Evolutionary conservation across 2,329 filamentous ascomycete genomes (phyloP), one percentile per base, ranked within the genome.

Genomic region (Leptographium flavum): DNA sequence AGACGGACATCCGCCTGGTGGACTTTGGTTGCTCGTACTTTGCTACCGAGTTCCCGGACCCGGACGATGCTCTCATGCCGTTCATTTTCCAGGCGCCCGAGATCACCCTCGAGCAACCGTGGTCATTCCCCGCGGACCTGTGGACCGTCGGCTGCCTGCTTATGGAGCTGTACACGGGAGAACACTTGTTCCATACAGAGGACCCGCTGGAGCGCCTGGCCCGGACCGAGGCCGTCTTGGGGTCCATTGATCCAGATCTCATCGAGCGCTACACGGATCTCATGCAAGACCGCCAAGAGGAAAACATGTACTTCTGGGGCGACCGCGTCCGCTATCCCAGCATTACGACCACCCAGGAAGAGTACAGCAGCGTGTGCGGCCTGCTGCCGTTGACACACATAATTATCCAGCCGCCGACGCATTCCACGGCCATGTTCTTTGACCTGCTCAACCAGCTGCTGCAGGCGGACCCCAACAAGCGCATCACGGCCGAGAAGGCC

Each of bases 81-180:
- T 1, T 10, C 1, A 5, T 25, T 3, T 96, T 96, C 62, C 83
- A 90, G 35, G 90, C 90, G 2, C 90, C 90, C 0, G 90, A 96
- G 56, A 90, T 96, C 42, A 73, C 96, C 42, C 74, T 96, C 41
- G 90, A 90, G 39, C 72, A 90, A 52, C 95, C 88, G 23, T 96
- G 96, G 68, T 96, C 94, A 65, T 96, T 90, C 17, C 93, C 86
- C 65, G 95, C 96, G 61, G 90, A 96, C 58, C 96, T 96, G 60
- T 96, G 90, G 90, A 94, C 86, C 10, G 90, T 90, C 6, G 90
- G 90, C 45, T 96, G 92, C 63, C 96, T 96, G 69, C 96, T 96
- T 88, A 90, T 92, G 9, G 90, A 96, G 65, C 94, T 96, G 87
- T 95, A 92, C 63, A 95, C 90, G 0, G 90, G 90, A 3, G 76